Evolutionary conservation across 306 rosid genomes (phyloP).

Genomic region (Psophocarpus tetragonolobus): DNA sequence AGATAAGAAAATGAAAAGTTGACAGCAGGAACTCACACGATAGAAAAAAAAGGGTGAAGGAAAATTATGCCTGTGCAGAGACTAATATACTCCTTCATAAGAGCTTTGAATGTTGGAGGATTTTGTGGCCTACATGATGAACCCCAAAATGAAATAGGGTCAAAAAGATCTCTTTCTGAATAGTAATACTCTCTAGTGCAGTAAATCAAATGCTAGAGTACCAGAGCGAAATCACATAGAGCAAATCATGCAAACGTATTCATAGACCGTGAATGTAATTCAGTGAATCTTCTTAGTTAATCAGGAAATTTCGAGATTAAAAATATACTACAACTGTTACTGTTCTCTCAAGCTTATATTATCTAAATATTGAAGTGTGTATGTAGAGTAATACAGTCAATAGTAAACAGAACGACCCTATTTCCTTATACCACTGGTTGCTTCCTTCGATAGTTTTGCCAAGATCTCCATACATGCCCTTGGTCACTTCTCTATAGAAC

Average conservation of each 20-base stretch:
- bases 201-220: background rate
- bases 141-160: slow-evolving; percentile 23
- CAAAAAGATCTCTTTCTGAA: background rate
- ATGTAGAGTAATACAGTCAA: background rate
- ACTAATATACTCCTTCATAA: slow-evolving; percentile 76
- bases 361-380: background rate
- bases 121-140: slow-evolving; percentile 66
- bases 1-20: slow-evolving; percentile 1
- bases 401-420: slow-evolving; percentile 1
- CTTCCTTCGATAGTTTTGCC: slow-evolving; percentile 87
- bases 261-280: background rate
- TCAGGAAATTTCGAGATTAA: background rate
- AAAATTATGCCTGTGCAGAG: slow-evolving; percentile 74
- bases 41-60: background rate
- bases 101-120: slow-evolving; percentile 58
- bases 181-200: slow-evolving; percentile 7
- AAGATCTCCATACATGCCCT: slow-evolving; percentile 80
- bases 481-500: slow-evolving; percentile 83
- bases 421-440: slow-evolving; percentile 77
- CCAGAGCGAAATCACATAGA: background rate
- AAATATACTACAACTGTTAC: background rate
- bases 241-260: background rate
- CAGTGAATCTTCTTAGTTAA: background rate
- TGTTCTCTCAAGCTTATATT: background rate
- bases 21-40: background rate